Evolutionary conservation across 2,329 filamentous ascomycete species (phyloP).

Genomic region (Ascochyta rabiei): DNA sequence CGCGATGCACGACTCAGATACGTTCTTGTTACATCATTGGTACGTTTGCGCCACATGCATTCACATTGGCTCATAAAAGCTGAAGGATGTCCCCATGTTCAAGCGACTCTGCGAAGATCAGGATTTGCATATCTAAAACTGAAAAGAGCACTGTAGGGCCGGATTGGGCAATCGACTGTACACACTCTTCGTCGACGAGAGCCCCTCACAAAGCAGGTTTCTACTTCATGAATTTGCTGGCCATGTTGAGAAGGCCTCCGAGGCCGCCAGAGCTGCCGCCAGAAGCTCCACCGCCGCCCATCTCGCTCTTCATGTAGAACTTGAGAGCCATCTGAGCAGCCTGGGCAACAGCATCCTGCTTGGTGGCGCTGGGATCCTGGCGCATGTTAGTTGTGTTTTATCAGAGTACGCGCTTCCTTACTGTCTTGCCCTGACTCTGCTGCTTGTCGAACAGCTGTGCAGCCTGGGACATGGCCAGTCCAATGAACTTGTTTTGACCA

Average conservation of each 20-base stretch:
- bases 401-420: conserved; percentile 39
- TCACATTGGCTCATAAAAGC: not conserved
- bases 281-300: conserved; percentile 53
- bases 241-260: conserved; percentile 62
- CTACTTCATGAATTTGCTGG: conserved; percentile 64
- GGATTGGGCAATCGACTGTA: not conserved
- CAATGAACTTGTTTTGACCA: conserved; percentile 80
- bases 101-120: not conserved
- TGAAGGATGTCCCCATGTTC: not conserved
- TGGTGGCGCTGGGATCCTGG: conserved; percentile 64
- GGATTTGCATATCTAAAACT: not conserved
- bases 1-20: conserved; percentile 2
- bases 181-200: not conserved
- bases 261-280: conserved; percentile 51
- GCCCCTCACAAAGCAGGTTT: not conserved
- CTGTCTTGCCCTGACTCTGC: conserved; percentile 60
- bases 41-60: not conserved
- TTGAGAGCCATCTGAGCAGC: conserved; percentile 88
- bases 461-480: conserved; percentile 86
- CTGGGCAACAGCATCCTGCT: conserved; percentile 78
- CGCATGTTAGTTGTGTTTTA: conserved; percentile 46
- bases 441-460: conserved; percentile 75
- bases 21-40: conserved; percentile 6
- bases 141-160: not conserved
- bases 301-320: conserved; percentile 84